Evolutionary conservation across 2,329 filamentous ascomycete genomes (phyloP), one percentile per base, ranked within the genome.

Genomic region (Ceratocystis albifundus): DNA sequence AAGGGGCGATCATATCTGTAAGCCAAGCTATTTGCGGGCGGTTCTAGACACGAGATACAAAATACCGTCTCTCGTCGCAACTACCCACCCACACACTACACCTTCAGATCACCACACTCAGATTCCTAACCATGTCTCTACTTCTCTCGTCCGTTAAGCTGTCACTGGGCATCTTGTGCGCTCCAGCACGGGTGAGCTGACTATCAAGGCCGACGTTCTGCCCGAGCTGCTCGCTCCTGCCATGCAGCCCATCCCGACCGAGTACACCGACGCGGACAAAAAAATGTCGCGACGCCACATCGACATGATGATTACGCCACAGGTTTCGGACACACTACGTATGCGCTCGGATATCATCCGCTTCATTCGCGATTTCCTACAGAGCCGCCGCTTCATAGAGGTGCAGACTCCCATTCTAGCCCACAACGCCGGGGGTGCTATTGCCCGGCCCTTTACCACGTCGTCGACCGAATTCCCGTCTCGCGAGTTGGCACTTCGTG

Each of bases 371-470:
- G 81, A 84, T 64, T 90, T 88, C 73, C 84, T 97, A 66, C 79
- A 89, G 68, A 79, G 84, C 7, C 80, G 83, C 59, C 81, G 82
- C 4, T 96, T 96, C 72, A 78, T 91, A 65, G 92, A 96, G 76
- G 91, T 97, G 61, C 89, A 88, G 71, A 99, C 94, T 0, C 94
- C 94, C 0, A 90, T 97, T 67, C 80, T 99, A 64, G 87, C 89
- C 6, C 84, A 87, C 61, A 83, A 86, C 62, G 91, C 92, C 1
- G 88, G 91, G n/a, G 94, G 94, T 50, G 94, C 94, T 3, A 82
- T 87, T 48, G 94, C 94, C 1, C 86, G 89, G 62, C 90, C 94
- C 0, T 99, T 99, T 74, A 80, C 86, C 70, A 97, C 92, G 0
- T 77, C 80, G 57, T 87, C 90, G 7, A 89, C 88, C 0, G 90